These are phyloP conservation scores for Pythium apleroticum DNA, from an alignment of 352 stramenopile genomes.

Conservation along the genomic window DNA sequence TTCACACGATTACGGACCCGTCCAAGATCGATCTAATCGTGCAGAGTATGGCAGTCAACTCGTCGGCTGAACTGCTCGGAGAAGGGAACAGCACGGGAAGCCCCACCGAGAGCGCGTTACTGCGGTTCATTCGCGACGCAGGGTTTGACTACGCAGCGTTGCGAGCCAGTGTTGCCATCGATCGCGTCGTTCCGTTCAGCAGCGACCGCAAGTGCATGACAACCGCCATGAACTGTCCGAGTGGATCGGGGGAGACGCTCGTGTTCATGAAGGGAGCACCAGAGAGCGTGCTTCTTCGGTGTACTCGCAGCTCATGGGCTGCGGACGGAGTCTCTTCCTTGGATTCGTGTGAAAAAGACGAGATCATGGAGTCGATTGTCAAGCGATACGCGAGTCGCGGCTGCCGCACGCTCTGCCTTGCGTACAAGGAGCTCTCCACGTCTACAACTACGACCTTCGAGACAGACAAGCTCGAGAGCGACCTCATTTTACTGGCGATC, in stretches of 20 bases:
- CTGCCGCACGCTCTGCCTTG: conserved; percentile 78
- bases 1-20: neutral
- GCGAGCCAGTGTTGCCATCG: conserved; percentile 21
- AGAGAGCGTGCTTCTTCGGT: conserved; percentile 55
- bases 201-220: conserved; percentile 95
- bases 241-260: conserved; percentile 10
- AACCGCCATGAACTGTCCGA: conserved; percentile 56
- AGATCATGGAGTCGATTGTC: conserved; percentile 43
- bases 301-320: conserved; percentile 26
- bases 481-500: conserved; percentile 63
- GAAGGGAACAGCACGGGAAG: conserved; percentile 35
- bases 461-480: conserved; percentile 32
- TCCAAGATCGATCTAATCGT: conserved; percentile 24
- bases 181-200: conserved; percentile 82
- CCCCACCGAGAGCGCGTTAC: conserved; percentile 51
- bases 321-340: neutral
- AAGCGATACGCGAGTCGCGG: conserved; percentile 58
- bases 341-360: conserved; percentile 13
- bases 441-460: conserved; percentile 14
- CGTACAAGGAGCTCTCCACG: conserved; percentile 38
- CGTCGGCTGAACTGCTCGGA: conserved; percentile 71
- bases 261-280: conserved; percentile 55
- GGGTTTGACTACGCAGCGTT: conserved; percentile 36
- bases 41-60: conserved; percentile 75
- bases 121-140: conserved; percentile 34